phyloP scores from a whole-genome alignment of 169 alveolate genomes.

The Cyclospora cayetanensis region DNA sequence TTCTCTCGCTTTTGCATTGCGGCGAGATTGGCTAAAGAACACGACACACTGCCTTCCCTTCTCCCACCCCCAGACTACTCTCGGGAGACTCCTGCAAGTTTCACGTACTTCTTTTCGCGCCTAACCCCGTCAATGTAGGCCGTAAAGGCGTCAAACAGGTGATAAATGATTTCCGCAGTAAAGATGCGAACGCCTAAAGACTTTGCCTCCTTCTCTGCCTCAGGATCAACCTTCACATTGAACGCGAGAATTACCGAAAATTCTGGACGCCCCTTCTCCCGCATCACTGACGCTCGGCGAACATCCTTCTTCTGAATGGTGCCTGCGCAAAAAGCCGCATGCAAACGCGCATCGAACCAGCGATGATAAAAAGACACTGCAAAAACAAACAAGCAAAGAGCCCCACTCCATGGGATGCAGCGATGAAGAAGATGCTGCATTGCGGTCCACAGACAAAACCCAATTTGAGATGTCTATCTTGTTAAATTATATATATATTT shows the following conservation, averaged over 20 bases:
- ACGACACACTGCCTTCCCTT: no score
- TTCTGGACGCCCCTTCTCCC: constrained; percentile 94
- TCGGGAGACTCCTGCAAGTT: no score
- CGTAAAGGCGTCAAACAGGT: constrained; percentile 96
- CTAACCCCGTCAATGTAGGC: constrained; percentile 92
- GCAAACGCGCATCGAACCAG: constrained; percentile 82
- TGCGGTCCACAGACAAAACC: no score
- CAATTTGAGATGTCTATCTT: no score
- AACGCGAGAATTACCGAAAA: constrained; percentile 98
- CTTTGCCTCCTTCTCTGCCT: constrained; percentile 98
- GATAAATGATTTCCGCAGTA: constrained; percentile 99
- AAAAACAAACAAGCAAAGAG: background rate
- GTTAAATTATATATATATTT: no score
- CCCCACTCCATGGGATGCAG: no score
- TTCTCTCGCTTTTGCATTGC: no score
- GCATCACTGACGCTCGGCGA: constrained; percentile 94
- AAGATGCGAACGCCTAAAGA: constrained; percentile 95
- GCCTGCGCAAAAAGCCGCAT: constrained; percentile 95
- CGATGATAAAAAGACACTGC: no score
- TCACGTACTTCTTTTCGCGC: constrained; percentile 89
- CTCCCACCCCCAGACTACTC: no score
- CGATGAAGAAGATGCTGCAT: no score
- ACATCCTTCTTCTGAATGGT: constrained; percentile 99
- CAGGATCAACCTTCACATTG: constrained; percentile 95
- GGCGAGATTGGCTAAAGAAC: no score